Evolutionary conservation across 2,329 filamentous ascomycete genomes (phyloP), one percentile per base, ranked within the genome.

Genomic region (Fusarium torreyae): DNA sequence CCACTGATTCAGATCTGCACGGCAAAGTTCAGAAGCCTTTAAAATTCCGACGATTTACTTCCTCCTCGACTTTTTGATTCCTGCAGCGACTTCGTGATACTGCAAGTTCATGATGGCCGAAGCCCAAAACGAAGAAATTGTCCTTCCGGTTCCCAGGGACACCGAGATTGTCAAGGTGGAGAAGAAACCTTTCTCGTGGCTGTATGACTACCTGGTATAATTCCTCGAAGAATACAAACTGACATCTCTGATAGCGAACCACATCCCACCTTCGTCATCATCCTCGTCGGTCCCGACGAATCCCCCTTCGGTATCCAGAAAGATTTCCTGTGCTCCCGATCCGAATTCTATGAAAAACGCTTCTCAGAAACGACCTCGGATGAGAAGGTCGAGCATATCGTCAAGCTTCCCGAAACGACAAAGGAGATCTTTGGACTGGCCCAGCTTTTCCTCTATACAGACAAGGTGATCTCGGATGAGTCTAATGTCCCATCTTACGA

Each of bases 231-330:
- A 49, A 20, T 11, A 13, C 8, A 10, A 57, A 18, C 65, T 73
- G 31, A 77, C 42, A 7, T 26, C 28, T n/a, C 6, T 15, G 5
- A 22, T 62, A 87, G 87, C 2, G 78, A 87, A 46, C 84, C 87
- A 2, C 87, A 89, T 68, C 82, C 86, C 1, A 81, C 82, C 10
- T 88, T 89, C 66, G 85, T 87, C 43, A 84, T 89, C 18, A 76
- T 88, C 45, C 75, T 88, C 2, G 83, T 88, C 28, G 87, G 87
- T 1, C 77, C 81, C 4, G 81, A 86, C 0, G 83, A 87, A 71
- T 76, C 76, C 15, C 86, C 87, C 1, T 89, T 88, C 69, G 86
- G 84, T 13, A 82, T 89, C 14, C 87, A 89, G 63, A 87, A 86
- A 63, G 85, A 89, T 73, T 87, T 88, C 57, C 78, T 89, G 24